These are phyloP conservation scores for Lipomyces starkeyi DNA, from an alignment of 805 yeast genomes.

Conservation along the genomic window DNA sequence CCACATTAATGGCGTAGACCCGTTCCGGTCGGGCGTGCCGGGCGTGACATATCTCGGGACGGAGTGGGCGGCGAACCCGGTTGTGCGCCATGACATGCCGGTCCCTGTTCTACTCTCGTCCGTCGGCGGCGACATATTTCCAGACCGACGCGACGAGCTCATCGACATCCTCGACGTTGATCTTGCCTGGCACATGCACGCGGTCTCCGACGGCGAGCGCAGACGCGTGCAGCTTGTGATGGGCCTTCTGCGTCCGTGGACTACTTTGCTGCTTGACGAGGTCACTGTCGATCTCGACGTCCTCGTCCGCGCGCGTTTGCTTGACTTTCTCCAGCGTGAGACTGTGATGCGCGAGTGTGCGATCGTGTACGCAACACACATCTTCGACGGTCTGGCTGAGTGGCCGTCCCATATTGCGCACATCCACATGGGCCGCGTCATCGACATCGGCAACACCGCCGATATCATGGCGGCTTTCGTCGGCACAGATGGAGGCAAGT, in stretches of 20 bases:
- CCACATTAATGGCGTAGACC: conserved; percentile 80
- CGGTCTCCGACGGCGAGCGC: conserved; percentile 92
- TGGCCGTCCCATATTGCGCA: conserved; percentile 92
- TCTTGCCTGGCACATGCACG: conserved; percentile 88
- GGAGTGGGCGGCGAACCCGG: conserved; percentile 94
- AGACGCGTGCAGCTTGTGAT: conserved; percentile 91
- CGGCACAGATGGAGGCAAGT: conserved; percentile 43
- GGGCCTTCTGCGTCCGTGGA: conserved; percentile 94
- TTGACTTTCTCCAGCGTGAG: conserved; percentile 74
- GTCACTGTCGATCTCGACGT: conserved; percentile 97
- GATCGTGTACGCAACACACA: conserved; percentile 92
- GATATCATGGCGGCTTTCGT: conserved; percentile 13
- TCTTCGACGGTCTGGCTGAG: conserved; percentile 88
- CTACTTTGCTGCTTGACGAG: conserved; percentile 84
- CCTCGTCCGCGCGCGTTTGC: conserved; percentile 76
- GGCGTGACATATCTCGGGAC: conserved; percentile 84
- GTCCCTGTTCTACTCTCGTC: conserved; percentile 78
- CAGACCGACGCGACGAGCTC: conserved; percentile 77
- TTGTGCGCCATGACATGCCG: conserved; percentile 89
- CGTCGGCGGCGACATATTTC: conserved; percentile 77
- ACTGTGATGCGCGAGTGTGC: conserved; percentile 72
- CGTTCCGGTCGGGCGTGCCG: conserved; percentile 67
- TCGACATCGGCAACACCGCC: conserved; percentile 34
- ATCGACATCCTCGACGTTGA: conserved; percentile 84
- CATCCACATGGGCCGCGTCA: conserved; percentile 67